Base-by-base conservation (phyloP, 257 asterid species). In the Thymus quinquecostatus region DNA sequence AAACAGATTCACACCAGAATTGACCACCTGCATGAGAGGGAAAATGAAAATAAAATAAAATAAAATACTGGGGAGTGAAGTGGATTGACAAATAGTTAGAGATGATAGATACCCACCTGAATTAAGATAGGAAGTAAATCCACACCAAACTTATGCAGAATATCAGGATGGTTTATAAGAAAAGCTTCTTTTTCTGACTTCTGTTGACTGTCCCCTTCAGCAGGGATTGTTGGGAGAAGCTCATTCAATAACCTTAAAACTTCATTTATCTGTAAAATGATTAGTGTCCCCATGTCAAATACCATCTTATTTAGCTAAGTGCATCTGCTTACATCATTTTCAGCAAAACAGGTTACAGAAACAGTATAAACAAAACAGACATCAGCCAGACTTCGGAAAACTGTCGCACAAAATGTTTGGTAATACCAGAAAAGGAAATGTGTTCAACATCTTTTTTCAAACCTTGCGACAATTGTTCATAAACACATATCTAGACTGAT, bases 101-200 rank as follows among this genome's bases (percentile, higher is more conserved):
- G 29, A 73, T 50, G 43, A 44, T 27, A 67, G 73, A 65, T 1
- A 67, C 86, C 75, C 76, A 89, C 99, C 98, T 88, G 92, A 73
- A 88, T 83, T 82, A 95, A 77, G 49, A 79, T 84, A 66, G 98
- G 91, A 76, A 95, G 96, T 78, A 95, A 75, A 86, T 92, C 96
- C 81, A 82, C 71, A 56, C 95, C 97, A 85, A 92, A 87, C 74
- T 84, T 88, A 69, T 83, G 84, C 76, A 92, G 77, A 82, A 88
- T 80, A 82, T 92, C 97, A 61, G 97, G 92, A 76, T 77, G 83
- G 74, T 75, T 81, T 79, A 82, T 73, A 59, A 95, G 86, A 83
- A 89, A 85, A 9, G 70, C 81, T 78, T 83, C 94, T 81, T 89
- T 92, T 30, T 84, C 98, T 10, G 87, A 71, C 70, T 83, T 82